Conservation (phyloP, 108 stramenopile genomes). For the Pseudonitzschia pungens region DNA sequence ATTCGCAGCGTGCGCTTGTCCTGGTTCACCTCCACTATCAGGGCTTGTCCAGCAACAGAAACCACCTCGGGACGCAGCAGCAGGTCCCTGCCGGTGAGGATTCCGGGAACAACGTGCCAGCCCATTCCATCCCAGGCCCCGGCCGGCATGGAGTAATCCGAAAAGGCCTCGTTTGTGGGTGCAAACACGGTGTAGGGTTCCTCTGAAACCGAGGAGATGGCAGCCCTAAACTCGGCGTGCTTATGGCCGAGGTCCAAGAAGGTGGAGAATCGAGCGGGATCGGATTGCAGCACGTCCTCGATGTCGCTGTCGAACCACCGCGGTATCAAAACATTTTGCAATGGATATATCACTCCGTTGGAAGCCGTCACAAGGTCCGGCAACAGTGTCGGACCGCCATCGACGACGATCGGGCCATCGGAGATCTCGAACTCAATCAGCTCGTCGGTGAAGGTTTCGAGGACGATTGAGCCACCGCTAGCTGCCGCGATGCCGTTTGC, state of each 20-base stretch:
- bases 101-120: conserved; percentile 11
- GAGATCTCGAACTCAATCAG: background rate
- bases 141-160: too few relatives aligned
- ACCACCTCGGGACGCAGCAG: background rate
- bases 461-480: background rate
- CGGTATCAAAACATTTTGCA: background rate
- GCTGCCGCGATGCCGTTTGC: background rate
- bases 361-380: background rate
- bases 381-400: background rate
- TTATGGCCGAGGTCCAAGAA: background rate
- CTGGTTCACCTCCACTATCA: background rate
- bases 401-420: background rate
- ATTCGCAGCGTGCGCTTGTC: background rate
- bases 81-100: conserved; percentile 2
- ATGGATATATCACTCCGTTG: background rate
- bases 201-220: background rate
- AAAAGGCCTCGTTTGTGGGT: conserved; percentile 7
- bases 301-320: background rate
- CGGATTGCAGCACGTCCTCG: background rate
- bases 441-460: conserved; percentile 1
- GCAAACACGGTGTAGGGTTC: conserved; percentile 13
- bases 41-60: background rate
- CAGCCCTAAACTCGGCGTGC: background rate
- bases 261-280: conserved; percentile 9
- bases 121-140: background rate